Conservation (phyloP, 257 asterid species). For the Solanum virginianum region DNA sequence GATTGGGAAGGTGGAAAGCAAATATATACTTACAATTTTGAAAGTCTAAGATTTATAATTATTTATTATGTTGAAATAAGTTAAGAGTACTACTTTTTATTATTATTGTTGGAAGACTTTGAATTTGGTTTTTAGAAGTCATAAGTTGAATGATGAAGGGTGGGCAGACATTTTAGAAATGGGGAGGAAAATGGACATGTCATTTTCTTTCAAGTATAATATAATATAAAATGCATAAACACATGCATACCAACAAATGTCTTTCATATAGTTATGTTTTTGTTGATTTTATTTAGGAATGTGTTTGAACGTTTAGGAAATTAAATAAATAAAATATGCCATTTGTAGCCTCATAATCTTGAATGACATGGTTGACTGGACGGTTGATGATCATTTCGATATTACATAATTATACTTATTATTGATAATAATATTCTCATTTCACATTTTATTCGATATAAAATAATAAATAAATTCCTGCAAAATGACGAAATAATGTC, state of each 20-base stretch:
- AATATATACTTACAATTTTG: not conserved
- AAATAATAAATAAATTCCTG: not conserved
- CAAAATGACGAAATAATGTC: not conserved
- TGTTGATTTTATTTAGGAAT: not conserved
- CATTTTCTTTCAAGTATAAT: not conserved
- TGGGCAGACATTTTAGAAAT: slow-evolving; percentile 19
- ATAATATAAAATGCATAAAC: not conserved
- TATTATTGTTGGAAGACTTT: slow-evolving; percentile 5
- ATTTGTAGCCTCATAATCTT: slow-evolving; percentile 9
- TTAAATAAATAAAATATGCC: not conserved
- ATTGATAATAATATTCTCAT: not conserved
- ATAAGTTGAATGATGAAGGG: slow-evolving; percentile 6
- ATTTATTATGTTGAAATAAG: not conserved
- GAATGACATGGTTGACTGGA: slow-evolving; percentile 15
- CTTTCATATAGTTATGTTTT: not conserved
- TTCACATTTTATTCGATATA: not conserved
- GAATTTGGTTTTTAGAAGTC: slow-evolving; percentile 1
- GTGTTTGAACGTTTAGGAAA: not conserved
- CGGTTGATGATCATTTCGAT: not conserved
- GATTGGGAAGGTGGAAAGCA: not conserved
- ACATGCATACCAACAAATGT: not conserved
- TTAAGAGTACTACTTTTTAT: not conserved
- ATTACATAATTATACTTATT: not conserved
- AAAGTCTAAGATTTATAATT: not conserved
- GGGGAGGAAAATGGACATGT: not conserved